Conservation (phyloP, 495 filamentous ascomycete genomes). For the Darksidea phi region DNA sequence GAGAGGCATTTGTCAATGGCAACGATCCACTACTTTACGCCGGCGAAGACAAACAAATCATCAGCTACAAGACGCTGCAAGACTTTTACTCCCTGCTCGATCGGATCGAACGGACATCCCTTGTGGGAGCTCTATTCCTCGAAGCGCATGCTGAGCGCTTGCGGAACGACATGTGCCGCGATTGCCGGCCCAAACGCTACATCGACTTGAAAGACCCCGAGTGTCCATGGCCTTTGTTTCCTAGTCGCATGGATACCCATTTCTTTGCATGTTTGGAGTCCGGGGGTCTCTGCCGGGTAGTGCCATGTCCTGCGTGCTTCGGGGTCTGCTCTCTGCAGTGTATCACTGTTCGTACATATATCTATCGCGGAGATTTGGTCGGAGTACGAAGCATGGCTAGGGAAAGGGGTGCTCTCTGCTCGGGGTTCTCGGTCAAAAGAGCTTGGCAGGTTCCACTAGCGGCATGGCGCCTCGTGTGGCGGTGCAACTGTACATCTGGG, state of each 20-base stretch:
- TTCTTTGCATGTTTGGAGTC: not conserved
- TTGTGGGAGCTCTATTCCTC: constrained; percentile 20
- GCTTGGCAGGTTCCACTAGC: not conserved
- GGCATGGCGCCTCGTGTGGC: not conserved
- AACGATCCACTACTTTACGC: not conserved
- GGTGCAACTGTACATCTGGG: not conserved
- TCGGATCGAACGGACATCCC: constrained; percentile 26
- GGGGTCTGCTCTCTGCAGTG: not conserved
- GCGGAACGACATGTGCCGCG: constrained; percentile 18
- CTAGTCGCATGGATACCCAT: not conserved
- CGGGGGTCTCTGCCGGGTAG: not conserved
- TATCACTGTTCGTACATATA: not conserved
- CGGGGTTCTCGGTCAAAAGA: not conserved
- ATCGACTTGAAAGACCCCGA: not conserved
- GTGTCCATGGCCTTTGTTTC: not conserved
- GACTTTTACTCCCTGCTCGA: constrained; percentile 30
- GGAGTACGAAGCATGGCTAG: not conserved
- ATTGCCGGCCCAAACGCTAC: constrained; percentile 27
- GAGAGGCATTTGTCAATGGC: no score
- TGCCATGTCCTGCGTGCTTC: not conserved
- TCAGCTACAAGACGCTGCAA: constrained; percentile 24
- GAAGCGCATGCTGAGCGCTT: constrained; percentile 33
- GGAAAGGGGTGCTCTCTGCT: not conserved
- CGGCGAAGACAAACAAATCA: not conserved
- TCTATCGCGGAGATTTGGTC: not conserved